Evolutionary conservation across 169 alveolate species (phyloP), one percentile per base, ranked within the genome.

Genomic region (Blepharisma undulans): DNA sequence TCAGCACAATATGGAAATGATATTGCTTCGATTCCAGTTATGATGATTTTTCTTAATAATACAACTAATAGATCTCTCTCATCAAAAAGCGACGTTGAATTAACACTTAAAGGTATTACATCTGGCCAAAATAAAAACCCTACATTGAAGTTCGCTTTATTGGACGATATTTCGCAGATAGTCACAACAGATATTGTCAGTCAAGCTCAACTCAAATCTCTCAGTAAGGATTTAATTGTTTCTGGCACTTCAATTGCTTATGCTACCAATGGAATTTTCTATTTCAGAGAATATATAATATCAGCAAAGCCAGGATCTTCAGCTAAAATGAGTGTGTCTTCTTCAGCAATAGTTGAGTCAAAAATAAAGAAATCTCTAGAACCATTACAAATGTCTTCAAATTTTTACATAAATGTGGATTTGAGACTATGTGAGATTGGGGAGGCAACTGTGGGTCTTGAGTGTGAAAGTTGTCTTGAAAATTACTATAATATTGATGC

Each of bases 1-100:
- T n/a, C 84, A 4, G 84, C 92, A n/a, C 33, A n/a, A 2, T 87
- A 87, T 36, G 92, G 87, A 4, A 21, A 18, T n/a, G 87, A 87
- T 33, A 76, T 87, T 3, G 87, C 87, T 18, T 27, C 74, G 7
- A 6, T 29, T 72, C 36, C 92, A 87, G 87, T 60, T n/a, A 81
- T 10, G 4, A 29, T 78, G 60, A 8, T 8, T 5, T 36, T 5
- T 36, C 8, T 36, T 5, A 36, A 36, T 36, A 4, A 36, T 5
- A 36, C 14, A 5, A 36, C 8, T 5, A 8, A 36, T 36, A 36
- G 60, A 36, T 5, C 8, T 4, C 60, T 36, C 8, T 5, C 60
- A 5, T 36, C 60, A 8, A n/a, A n/a, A n/a, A n/a, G n/a, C n/a
- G n/a, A n/a, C n/a, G n/a, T n/a, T n/a, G 60, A 36, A 5, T 36